phyloP scores from a whole-genome alignment of 2,329 filamentous ascomycete species.

The Penicillium brevicompactum region DNA sequence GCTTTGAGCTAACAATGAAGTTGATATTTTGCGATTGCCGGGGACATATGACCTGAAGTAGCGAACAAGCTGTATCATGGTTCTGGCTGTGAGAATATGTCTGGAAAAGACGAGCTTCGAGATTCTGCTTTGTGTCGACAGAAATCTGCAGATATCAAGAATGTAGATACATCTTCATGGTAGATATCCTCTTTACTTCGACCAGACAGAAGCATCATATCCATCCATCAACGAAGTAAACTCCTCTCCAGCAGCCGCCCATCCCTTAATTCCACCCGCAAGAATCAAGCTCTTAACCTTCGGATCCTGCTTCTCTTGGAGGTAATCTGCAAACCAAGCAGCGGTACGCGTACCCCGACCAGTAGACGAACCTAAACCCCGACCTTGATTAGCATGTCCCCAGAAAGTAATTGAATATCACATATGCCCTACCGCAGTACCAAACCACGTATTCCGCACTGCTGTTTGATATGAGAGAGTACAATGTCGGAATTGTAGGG shows the following conservation, averaged over 20 bases:
- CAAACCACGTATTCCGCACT: slow-evolving; percentile 40
- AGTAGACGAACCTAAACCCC: slow-evolving; percentile 52
- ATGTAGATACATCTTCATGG: no score
- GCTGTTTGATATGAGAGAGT: slow-evolving; percentile 32
- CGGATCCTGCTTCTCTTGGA: slow-evolving; percentile 44
- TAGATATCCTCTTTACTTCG: slow-evolving; percentile 4
- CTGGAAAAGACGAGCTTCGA: no score
- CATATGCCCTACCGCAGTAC: slow-evolving; percentile 42
- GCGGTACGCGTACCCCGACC: slow-evolving; percentile 59
- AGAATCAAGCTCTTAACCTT: slow-evolving; percentile 54
- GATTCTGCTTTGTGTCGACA: no score
- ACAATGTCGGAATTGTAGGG: slow-evolving; percentile 38
- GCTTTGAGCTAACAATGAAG: no score
- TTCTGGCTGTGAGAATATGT: no score
- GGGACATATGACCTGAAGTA: no score
- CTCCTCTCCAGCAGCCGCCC: slow-evolving; percentile 52
- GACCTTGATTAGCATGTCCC: neutral
- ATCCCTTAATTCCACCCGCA: slow-evolving; percentile 57
- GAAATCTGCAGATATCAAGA: no score
- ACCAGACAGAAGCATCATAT: slow-evolving; percentile 31
- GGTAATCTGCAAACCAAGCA: slow-evolving; percentile 58
- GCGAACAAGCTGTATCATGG: no score
- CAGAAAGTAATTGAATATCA: neutral
- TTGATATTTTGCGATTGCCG: no score
- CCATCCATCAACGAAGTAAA: slow-evolving; percentile 54